Evolutionary conservation across 2,329 filamentous ascomycete genomes (phyloP).

Genomic region (Diaporthe citriasiana): DNA sequence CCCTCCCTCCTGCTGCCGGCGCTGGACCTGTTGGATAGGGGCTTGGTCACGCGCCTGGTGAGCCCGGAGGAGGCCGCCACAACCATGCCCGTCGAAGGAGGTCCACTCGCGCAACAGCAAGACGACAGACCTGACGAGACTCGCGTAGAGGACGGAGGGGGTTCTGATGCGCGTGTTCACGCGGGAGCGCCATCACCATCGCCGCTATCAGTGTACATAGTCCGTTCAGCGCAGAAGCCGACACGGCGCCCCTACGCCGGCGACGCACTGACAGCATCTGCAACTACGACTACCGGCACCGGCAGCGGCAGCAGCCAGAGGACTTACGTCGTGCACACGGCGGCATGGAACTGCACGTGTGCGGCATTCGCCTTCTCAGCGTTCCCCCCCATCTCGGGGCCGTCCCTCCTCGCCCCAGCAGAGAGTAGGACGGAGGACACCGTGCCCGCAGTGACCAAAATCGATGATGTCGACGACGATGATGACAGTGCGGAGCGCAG

Average conservation of each 20-base stretch:
- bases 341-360: constrained; percentile 91
- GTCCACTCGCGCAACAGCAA: neutral
- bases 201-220: constrained; percentile 66
- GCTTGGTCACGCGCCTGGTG: constrained; percentile 73
- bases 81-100: neutral
- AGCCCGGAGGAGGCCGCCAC: constrained; percentile 3
- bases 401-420: constrained; percentile 19
- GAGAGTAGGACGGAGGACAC: constrained; percentile 37
- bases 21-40: constrained; percentile 87
- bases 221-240: constrained; percentile 69
- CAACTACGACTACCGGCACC: constrained; percentile 42
- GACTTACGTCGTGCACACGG: constrained; percentile 79
- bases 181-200: constrained; percentile 18
- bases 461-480: constrained; percentile 6
- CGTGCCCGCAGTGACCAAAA: neutral
- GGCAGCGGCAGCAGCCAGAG: constrained; percentile 35
- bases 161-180: neutral
- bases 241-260: constrained; percentile 49
- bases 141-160: neutral
- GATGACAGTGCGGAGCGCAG: constrained; percentile 31
- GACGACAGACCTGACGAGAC: neutral
- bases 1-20: constrained; percentile 86
- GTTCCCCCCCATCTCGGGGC: constrained; percentile 62
- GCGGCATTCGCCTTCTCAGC: constrained; percentile 84
- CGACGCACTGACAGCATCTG: neutral